Conservation (phyloP, 495 filamentous ascomycete species). For the Aspergillus campestris region DNA sequence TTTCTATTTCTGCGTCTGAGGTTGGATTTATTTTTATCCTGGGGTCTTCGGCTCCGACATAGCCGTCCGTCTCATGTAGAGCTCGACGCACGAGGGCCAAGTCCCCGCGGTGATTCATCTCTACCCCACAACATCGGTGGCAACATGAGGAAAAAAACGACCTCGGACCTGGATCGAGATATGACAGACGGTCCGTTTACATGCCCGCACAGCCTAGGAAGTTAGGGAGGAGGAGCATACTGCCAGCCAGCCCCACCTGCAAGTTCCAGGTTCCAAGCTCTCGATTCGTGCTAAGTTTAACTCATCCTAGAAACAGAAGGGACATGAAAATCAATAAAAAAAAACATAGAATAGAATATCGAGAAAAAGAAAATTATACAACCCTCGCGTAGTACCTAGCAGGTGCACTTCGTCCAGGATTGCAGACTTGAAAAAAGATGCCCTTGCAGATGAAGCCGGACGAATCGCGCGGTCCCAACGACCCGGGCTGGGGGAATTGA, state of each 20-base stretch:
- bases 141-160: conserved; percentile 3
- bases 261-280: neutral
- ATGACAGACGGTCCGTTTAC: conserved; percentile 2
- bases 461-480: no score
- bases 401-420: no score
- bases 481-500: no score
- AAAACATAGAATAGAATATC: no score
- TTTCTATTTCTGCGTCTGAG: conserved; percentile 12
- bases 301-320: no score
- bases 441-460: no score
- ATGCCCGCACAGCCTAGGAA: neutral
- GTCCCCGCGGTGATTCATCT: neutral
- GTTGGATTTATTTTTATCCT: conserved; percentile 5
- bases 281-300: neutral
- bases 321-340: no score
- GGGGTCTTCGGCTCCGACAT: no score
- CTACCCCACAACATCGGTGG: conserved; percentile 7
- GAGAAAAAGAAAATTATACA: no score
- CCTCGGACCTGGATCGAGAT: conserved; percentile 4
- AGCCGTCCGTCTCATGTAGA: neutral
- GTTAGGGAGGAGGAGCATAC: no score
- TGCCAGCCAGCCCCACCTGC: neutral
- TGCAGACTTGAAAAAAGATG: no score
- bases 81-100: neutral
- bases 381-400: no score